Evolutionary conservation across 306 rosid genomes (phyloP).

Genomic region (Hippophae rhamnoides): DNA sequence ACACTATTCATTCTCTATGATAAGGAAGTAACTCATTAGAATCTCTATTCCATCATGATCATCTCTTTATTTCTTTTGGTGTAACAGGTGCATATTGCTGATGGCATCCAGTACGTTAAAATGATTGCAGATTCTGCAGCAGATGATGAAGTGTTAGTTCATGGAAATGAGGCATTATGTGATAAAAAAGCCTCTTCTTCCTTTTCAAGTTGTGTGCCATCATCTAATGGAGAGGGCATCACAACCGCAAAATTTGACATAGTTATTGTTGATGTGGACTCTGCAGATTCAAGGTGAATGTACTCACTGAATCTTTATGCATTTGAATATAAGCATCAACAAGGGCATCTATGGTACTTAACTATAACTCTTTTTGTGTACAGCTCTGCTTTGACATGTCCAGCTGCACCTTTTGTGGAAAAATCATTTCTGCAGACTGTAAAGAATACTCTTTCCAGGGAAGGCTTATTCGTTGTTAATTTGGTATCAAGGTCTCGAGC

Average conservation of each 20-base stretch:
- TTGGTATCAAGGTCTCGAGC: slow-evolving; percentile 78
- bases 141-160: slow-evolving; percentile 16
- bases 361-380: slow-evolving; percentile 13
- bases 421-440: slow-evolving; percentile 61
- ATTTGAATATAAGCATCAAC: neutral
- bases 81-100: slow-evolving; percentile 76
- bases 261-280: slow-evolving; percentile 79
- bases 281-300: slow-evolving; percentile 74
- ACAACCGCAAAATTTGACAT: slow-evolving; percentile 52
- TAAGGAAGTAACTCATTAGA: too few relatives aligned
- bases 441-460: slow-evolving; percentile 50
- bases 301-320: too few relatives aligned
- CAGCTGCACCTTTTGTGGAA: slow-evolving; percentile 69
- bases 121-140: slow-evolving; percentile 25
- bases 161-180: slow-evolving; percentile 13
- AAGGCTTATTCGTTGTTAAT: slow-evolving; percentile 76
- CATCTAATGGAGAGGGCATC: slow-evolving; percentile 24
- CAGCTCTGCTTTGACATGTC: slow-evolving; percentile 88
- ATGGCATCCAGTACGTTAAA: slow-evolving; percentile 74
- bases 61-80: slow-evolving; percentile 9
- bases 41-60: too few relatives aligned
- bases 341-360: slow-evolving; percentile 5
- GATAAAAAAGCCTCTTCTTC: slow-evolving; percentile 18
- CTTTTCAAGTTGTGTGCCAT: slow-evolving; percentile 22
- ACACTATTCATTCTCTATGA: too few relatives aligned